Evolutionary conservation across 2,329 filamentous ascomycete species (phyloP).

Genomic region (Colletotrichum salicis): DNA sequence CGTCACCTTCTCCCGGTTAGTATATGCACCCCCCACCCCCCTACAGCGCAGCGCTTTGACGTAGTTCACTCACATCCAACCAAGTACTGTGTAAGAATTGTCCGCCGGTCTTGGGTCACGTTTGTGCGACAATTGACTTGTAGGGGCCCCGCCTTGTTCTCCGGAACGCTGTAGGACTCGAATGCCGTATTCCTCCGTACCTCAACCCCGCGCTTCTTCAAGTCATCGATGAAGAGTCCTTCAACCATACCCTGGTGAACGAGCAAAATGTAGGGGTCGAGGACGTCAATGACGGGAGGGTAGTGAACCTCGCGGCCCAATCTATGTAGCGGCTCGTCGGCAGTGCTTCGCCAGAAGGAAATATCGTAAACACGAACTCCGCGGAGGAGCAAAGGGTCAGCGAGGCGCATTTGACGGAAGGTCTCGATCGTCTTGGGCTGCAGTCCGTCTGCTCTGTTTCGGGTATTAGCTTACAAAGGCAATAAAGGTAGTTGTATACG

Average conservation of each 20-base stretch:
- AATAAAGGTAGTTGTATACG: not conserved
- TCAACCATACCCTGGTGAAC: slow-evolving; percentile 83
- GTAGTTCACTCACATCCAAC: slow-evolving; percentile 66
- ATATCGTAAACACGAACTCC: slow-evolving; percentile 80
- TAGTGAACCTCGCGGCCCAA: slow-evolving; percentile 76
- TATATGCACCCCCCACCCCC: no score
- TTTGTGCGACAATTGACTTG: slow-evolving; percentile 64
- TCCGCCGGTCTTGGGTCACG: slow-evolving; percentile 60
- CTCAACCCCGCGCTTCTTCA: slow-evolving; percentile 70
- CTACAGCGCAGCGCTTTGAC: not conserved
- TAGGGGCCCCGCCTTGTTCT: slow-evolving; percentile 54
- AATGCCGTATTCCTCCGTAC: slow-evolving; percentile 75
- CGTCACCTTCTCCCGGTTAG: slow-evolving; percentile 62
- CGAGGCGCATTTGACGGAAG: slow-evolving; percentile 77
- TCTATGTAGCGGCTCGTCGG: slow-evolving; percentile 64
- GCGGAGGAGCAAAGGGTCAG: slow-evolving; percentile 73
- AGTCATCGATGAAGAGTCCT: slow-evolving; percentile 74
- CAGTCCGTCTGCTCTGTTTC: slow-evolving; percentile 72
- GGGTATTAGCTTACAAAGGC: slow-evolving; percentile 7
- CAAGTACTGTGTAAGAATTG: slow-evolving; percentile 69
- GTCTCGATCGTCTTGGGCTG: slow-evolving; percentile 85
- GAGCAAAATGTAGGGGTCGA: slow-evolving; percentile 67
- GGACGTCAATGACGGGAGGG: slow-evolving; percentile 67
- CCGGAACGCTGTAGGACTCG: slow-evolving; percentile 62
- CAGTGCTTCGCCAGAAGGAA: slow-evolving; percentile 73